Evolutionary conservation across 2,329 filamentous ascomycete genomes (phyloP).

Genomic region (Escovopsis weberi): DNA sequence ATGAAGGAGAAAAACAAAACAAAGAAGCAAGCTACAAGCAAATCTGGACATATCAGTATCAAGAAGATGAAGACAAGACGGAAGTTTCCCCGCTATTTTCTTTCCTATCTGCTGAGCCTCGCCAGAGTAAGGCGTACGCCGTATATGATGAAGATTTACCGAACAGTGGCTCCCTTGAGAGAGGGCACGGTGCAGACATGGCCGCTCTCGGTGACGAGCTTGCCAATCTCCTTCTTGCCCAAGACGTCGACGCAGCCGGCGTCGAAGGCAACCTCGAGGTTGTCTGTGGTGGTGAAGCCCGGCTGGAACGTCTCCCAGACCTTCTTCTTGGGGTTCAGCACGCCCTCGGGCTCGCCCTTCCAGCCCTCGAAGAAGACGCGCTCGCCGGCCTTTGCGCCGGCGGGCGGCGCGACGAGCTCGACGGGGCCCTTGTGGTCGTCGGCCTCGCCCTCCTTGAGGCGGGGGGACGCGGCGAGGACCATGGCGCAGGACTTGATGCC

Average conservation of each 20-base stretch:
- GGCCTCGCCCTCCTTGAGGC: conserved; percentile 63
- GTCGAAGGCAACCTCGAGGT: conserved; percentile 75
- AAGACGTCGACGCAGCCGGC: conserved; percentile 61
- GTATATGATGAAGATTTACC: conserved; percentile 35
- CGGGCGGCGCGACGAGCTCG: conserved; percentile 78
- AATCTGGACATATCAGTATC: too few relatives aligned
- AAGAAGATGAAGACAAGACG: too few relatives aligned
- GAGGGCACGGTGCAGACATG: conserved; percentile 73
- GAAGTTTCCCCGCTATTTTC: too few relatives aligned
- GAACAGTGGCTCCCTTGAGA: conserved; percentile 66
- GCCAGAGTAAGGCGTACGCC: too few relatives aligned
- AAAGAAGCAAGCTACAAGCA: too few relatives aligned
- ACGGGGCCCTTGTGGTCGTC: conserved; percentile 81
- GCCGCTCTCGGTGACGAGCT: conserved; percentile 62
- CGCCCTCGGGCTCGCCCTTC: conserved; percentile 80
- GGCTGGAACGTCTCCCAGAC: conserved; percentile 95
- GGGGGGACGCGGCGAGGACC: conserved; percentile 91
- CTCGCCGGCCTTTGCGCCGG: conserved; percentile 66
- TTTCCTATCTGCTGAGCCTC: too few relatives aligned
- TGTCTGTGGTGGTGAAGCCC: conserved; percentile 79
- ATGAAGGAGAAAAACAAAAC: too few relatives aligned
- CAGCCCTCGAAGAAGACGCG: conserved; percentile 89
- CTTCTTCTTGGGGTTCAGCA: conserved; percentile 99
- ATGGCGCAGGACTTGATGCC: conserved; percentile 67
- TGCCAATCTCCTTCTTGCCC: conserved; percentile 51